Conservation (phyloP, 2,329 filamentous ascomycete genomes). For the Amphichorda felina region DNA sequence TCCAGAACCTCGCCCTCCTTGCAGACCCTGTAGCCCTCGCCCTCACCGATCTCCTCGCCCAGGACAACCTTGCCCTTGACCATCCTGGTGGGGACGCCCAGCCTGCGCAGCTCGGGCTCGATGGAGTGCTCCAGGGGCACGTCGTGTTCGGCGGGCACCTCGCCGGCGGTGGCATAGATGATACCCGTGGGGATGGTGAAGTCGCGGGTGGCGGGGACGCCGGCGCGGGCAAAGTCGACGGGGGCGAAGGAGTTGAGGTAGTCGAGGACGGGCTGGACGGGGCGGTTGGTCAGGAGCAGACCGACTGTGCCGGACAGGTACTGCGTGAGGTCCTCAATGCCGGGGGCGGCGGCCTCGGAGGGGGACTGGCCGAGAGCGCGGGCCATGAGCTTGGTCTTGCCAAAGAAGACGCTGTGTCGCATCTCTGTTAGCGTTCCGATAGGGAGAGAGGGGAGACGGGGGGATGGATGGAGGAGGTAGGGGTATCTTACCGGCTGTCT, state of each 20-base stretch:
- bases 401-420: slow-evolving; percentile 82
- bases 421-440: not conserved
- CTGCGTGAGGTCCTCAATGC: slow-evolving; percentile 56
- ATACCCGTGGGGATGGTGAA: slow-evolving; percentile 77
- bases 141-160: slow-evolving; percentile 70
- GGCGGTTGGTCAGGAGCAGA: slow-evolving; percentile 78
- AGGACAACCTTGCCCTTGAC: slow-evolving; percentile 80
- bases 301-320: slow-evolving; percentile 77
- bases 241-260: slow-evolving; percentile 65
- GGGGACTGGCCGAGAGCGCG: slow-evolving; percentile 75
- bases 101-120: slow-evolving; percentile 79
- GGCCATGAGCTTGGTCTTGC: slow-evolving; percentile 98
- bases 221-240: slow-evolving; percentile 85
- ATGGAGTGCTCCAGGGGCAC: slow-evolving; percentile 77
- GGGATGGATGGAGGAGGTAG: too few relatives aligned
- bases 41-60: slow-evolving; percentile 39
- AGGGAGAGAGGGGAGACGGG: not conserved
- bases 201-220: slow-evolving; percentile 58
- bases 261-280: slow-evolving; percentile 50
- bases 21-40: slow-evolving; percentile 63
- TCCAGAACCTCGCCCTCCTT: slow-evolving; percentile 76
- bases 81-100: slow-evolving; percentile 82
- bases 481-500: slow-evolving; percentile 63
- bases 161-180: slow-evolving; percentile 69
- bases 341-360: slow-evolving; percentile 70